Conservation (phyloP, 106 monocot species). For the Iris macrosiphon region DNA sequence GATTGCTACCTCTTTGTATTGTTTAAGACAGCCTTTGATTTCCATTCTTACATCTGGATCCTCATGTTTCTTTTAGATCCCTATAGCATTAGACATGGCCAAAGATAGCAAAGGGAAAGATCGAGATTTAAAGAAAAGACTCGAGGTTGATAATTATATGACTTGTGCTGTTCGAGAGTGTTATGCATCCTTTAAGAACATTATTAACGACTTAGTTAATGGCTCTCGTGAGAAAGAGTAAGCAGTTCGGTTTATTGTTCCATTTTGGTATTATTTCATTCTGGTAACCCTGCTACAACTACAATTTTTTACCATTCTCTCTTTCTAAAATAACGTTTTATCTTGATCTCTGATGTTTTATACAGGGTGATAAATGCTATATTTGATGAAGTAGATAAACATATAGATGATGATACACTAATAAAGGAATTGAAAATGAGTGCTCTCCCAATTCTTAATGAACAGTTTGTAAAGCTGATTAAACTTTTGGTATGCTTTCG, state of each 20-base stretch:
- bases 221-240: slow-evolving; percentile 55
- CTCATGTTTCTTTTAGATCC: slow-evolving; percentile 31
- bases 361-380: slow-evolving; percentile 60
- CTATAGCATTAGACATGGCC: slow-evolving; percentile 84
- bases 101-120: slow-evolving; percentile 51
- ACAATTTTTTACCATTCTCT: too few species aligned
- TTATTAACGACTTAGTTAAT: slow-evolving; percentile 40
- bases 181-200: slow-evolving; percentile 58
- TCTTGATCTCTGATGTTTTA: slow-evolving; percentile 5
- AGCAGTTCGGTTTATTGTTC: slow-evolving; percentile 25
- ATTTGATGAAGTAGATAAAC: slow-evolving; percentile 58
- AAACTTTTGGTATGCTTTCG: slow-evolving; percentile 45
- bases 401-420: slow-evolving; percentile 32
- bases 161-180: slow-evolving; percentile 59
- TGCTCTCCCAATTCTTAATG: slow-evolving; percentile 65
- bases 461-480: slow-evolving; percentile 54
- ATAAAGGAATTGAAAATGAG: slow-evolving; percentile 57
- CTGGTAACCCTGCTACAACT: too few species aligned
- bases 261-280: too few species aligned
- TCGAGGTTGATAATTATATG: slow-evolving; percentile 58
- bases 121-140: slow-evolving; percentile 47
- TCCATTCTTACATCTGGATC: neutral
- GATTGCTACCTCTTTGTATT: neutral
- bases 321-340: slow-evolving; percentile 23
- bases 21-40: too few species aligned